Percentiles rank a stretch among this genome's conserved stretches.
These are phyloP conservation scores for Phytophthora litchii DNA, from an alignment of 352 stramenopile genomes.

Conservation along the genomic window DNA sequence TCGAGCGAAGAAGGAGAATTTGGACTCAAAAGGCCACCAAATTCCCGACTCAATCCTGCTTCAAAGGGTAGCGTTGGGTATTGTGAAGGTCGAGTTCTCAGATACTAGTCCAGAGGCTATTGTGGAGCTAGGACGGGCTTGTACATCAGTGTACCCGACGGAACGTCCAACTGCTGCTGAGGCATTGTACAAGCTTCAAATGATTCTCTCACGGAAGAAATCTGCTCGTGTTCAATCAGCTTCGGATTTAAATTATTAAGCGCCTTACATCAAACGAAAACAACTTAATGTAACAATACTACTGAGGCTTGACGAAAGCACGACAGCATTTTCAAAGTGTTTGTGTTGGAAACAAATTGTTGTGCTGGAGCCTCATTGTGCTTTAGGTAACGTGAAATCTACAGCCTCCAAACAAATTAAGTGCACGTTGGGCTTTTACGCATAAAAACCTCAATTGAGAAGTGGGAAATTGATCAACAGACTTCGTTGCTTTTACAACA, in stretches of 20 bases:
- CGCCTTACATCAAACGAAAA: too few species aligned
- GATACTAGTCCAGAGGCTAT: conserved; percentile 23
- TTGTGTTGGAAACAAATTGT: too few species aligned
- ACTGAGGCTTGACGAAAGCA: too few species aligned
- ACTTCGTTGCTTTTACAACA: too few species aligned
- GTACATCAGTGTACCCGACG: conserved; percentile 26
- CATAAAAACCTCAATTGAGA: too few species aligned
- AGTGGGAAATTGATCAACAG: too few species aligned
- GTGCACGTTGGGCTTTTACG: too few species aligned
- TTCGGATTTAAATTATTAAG: conserved; percentile 8
- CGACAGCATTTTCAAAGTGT: too few species aligned
- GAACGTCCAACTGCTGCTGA: conserved; percentile 30
- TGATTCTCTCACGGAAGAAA: conserved; percentile 18
- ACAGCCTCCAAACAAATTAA: too few species aligned
- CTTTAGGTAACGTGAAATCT: too few species aligned
- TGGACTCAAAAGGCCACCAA: conserved; percentile 14
- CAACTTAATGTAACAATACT: too few species aligned
- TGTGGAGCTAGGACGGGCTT: conserved; percentile 21
- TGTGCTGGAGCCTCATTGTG: too few species aligned
- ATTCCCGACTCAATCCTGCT: conserved; percentile 25
- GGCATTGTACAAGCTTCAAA: conserved; percentile 33
- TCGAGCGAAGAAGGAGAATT: conserved; percentile 23
- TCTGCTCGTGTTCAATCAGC: not conserved
- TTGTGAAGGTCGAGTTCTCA: conserved; percentile 30
- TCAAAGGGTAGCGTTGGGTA: conserved; percentile 27